Evolutionary conservation across 2,329 filamentous ascomycete genomes (phyloP), one percentile per base, ranked within the genome.

Genomic region (Zasmidium angulare): DNA sequence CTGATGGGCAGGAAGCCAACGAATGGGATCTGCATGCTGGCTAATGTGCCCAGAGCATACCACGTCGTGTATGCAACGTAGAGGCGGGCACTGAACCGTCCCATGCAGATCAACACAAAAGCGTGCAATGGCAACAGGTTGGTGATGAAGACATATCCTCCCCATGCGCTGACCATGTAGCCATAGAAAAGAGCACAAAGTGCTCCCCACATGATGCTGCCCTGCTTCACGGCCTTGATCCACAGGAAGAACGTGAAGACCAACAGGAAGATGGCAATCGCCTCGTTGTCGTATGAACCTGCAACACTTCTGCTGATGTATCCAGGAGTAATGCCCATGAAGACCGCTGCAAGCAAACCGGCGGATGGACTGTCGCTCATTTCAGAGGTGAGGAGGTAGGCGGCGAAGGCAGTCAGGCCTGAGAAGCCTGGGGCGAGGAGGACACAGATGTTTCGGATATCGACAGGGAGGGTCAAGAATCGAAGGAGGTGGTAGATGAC

Each of bases 121-220:
- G 91, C 88, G 77, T 99, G 95, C 67, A 99, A 85, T 40, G 95
- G 95, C 60, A 99, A 87, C 78, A 99, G 81, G 76, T 96, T 97
- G 62, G 96, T 99, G 74, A 99, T 99, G 85, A 99, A 99, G 71
- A 96, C 95, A 77, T 99, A 99, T 73, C 95, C 95, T 83, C 95
- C 95, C 95, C 95, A 99, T 19, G 96, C 96, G 51, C 93, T 95
- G 65, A 99, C 95, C 95, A 99, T 99, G 86, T 99, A 99, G 72
- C 95, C 95, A 78, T 99, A 99, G 80, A 96, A 98, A 56, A 99
- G 83, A 47, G 95, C 95, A 69, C 93, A 95, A 63, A 97, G 82
- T 40, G 91, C 93, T 69, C 92, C 93, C 93, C 93, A 99, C 77
- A 97, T 90, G 75, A 96, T 92, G 53, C 95, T 98, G 23, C 95